A percentile compares a stretch with the other conserved stretches of the same genome.
These are phyloP conservation scores for Thelonectria rubi DNA, from an alignment of 2,329 filamentous ascomycete genomes.

Conservation along the genomic window DNA sequence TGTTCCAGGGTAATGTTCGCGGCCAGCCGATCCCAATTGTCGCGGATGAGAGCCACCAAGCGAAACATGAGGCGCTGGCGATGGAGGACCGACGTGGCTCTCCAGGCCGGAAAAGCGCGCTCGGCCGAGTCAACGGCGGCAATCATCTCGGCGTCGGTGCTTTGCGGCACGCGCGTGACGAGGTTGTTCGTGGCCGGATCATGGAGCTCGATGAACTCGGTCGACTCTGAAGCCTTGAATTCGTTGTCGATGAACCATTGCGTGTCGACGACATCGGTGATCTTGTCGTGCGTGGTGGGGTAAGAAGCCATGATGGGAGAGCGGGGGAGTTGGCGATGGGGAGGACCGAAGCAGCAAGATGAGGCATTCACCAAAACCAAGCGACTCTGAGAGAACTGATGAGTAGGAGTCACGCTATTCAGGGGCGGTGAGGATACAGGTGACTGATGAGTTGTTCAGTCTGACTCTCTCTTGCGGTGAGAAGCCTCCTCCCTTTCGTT, in stretches of 20 bases:
- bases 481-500: background rate
- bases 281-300: slow-evolving; percentile 38
- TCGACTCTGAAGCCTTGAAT: slow-evolving; percentile 69
- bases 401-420: background rate
- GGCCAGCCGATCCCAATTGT: slow-evolving; percentile 80
- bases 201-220: slow-evolving; percentile 76
- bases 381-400: background rate
- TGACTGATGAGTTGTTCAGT: background rate
- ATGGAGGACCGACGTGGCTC: slow-evolving; percentile 69
- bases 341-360: background rate
- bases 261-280: slow-evolving; percentile 59
- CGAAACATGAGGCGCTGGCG: slow-evolving; percentile 83
- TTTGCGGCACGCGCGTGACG: slow-evolving; percentile 79
- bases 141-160: slow-evolving; percentile 73
- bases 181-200: slow-evolving; percentile 84
- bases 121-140: slow-evolving; percentile 75
- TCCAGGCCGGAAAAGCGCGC: slow-evolving; percentile 75
- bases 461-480: background rate
- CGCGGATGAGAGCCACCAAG: slow-evolving; percentile 75
- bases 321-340: background rate
- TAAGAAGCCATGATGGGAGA: slow-evolving; percentile 30
- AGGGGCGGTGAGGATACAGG: background rate
- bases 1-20: slow-evolving; percentile 82
- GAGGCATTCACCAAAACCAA: background rate
- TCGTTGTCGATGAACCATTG: slow-evolving; percentile 79